These are phyloP conservation scores for Lactifluus echinatus DNA, from an alignment of 768 basidiomycete species.

Conservation along the genomic window DNA sequence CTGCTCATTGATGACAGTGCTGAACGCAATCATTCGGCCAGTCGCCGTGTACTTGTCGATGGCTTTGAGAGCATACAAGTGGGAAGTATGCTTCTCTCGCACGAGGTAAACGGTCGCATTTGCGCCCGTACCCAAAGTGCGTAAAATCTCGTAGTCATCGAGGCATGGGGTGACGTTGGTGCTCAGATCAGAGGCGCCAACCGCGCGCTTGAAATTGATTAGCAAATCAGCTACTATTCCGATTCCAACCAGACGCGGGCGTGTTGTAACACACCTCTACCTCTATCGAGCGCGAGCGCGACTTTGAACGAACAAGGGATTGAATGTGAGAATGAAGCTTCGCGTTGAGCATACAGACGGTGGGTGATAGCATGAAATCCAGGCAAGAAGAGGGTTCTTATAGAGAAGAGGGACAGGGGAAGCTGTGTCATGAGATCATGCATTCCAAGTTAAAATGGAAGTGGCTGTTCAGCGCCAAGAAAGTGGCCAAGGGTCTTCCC, in stretches of 20 bases:
- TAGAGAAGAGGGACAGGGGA: background rate
- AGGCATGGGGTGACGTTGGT: slow-evolving; percentile 3
- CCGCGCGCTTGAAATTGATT: background rate
- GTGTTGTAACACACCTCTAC: background rate
- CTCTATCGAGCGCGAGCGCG: background rate
- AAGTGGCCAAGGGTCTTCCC: background rate
- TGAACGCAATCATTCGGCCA: background rate
- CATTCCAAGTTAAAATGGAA: too few relatives aligned
- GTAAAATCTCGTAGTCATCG: slow-evolving; percentile 12
- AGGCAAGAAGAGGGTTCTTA: background rate
- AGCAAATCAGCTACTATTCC: background rate
- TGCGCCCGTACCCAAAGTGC: slow-evolving; percentile 4
- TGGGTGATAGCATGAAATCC: background rate
- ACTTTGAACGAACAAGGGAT: background rate
- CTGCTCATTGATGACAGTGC: slow-evolving; percentile 3
- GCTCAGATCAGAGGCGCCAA: background rate
- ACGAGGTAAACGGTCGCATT: slow-evolving; percentile 14
- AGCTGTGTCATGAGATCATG: background rate
- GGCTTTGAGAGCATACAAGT: slow-evolving; percentile 14
- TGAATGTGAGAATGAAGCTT: slow-evolving; percentile 5
- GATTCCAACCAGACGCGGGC: background rate
- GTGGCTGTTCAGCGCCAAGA: background rate
- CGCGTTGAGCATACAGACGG: slow-evolving; percentile 1
- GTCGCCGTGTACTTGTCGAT: background rate
- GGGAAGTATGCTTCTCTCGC: slow-evolving; percentile 7